Evolutionary conservation across 2,329 filamentous ascomycete species (phyloP).

Genomic region (Penicillium occitanis): DNA sequence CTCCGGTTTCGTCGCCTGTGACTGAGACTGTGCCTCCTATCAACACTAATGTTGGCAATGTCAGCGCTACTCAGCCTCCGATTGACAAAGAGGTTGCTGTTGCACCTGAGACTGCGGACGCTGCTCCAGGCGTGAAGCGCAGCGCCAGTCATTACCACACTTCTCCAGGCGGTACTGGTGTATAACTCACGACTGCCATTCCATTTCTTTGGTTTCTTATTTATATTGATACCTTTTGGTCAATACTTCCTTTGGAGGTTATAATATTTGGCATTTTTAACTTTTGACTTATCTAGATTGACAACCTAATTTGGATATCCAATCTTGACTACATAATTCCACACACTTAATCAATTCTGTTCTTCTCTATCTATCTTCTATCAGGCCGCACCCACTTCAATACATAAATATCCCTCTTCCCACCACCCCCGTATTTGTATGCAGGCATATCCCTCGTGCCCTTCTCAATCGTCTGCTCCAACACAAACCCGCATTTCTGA

Average conservation of each 20-base stretch:
- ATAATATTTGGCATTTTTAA: background rate
- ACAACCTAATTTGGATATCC: background rate
- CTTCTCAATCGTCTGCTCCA: conserved; percentile 25
- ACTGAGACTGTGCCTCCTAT: conserved; percentile 8
- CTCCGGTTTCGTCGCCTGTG: conserved; percentile 10
- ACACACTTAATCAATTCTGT: background rate
- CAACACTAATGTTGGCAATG: conserved; percentile 22
- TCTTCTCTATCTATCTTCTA: background rate
- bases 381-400: conserved; percentile 17
- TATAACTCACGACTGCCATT: conserved; percentile 21
- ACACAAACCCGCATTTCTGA: conserved; percentile 31
- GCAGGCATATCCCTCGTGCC: conserved; percentile 21
- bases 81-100: conserved; percentile 7
- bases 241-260: background rate
- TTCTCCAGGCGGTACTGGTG: conserved; percentile 30
- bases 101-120: background rate
- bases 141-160: conserved; percentile 33
- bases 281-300: background rate
- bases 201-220: background rate
- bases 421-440: conserved; percentile 25
- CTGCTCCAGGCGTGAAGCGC: conserved; percentile 25
- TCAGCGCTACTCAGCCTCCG: conserved; percentile 18
- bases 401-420: conserved; percentile 26
- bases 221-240: background rate
- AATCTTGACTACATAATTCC: background rate